Base-by-base conservation (phyloP, 495 filamentous ascomycete species). In the Podospora bellae-mahoneyi region DNA sequence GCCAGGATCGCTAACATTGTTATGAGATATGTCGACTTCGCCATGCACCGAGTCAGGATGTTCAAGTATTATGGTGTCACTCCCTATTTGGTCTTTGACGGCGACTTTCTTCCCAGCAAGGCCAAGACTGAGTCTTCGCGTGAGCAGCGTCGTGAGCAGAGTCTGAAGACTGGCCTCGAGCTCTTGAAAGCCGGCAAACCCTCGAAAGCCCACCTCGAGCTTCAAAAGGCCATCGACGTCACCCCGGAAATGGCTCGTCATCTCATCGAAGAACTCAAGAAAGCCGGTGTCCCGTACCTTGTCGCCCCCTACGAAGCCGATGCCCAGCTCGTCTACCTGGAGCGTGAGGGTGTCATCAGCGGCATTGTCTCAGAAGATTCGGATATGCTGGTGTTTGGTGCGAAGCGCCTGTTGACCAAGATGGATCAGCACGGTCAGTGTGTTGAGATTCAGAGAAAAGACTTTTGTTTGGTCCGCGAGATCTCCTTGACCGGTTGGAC, bases 291-390 rank as follows among this genome's bases (percentile, higher is more conserved):
- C 5, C 85, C 90, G 66, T 98, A 97, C 73, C 84, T 98, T 53
- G 96, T 99, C 34, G 96, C 96, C 4, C 96, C 96, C 1, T 99
- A 97, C 74, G 96, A 99, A 81, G 96, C 96, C 7, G 96, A 99
- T 79, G 91, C 95, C 5, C 96, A 99, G 79, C 83, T 99, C 65
- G 94, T 91, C 16, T 99, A 97, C 73, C 82, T 99, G 13, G 96
- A 99, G 77, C 88, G 88, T 23, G 86, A 91, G 58, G 93, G 93
- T 0, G 78, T 91, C 56, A 91, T 97, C 69, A 81, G 88, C 68
- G 96, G 92, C 2, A 95, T 98, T 65, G 83, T 99, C 55, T 97
- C 94, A 0, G 96, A 99, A 73, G 96, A 99, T 77, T 99, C 96
- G 2, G 96, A 99, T 79, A 81, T 99, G 63, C 79, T 99, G 23